Evolutionary conservation across 805 yeast genomes (phyloP), one percentile per base, ranked within the genome.

Genomic region (Saturnispora besseyi): DNA sequence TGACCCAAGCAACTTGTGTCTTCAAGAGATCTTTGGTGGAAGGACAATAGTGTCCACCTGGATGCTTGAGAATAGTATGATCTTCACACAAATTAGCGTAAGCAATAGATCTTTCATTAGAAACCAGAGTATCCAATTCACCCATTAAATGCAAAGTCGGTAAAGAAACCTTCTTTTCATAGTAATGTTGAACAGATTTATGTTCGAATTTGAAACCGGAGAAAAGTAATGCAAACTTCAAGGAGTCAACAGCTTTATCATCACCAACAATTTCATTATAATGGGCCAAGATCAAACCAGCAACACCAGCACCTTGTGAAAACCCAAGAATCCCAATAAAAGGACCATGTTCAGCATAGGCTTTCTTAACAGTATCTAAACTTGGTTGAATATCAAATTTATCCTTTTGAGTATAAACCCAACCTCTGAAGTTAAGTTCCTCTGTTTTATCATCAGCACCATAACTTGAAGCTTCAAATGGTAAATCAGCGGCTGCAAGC

Each of bases 31-130:
- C 66, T 64, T 85, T 86, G 45, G 89, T 83, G 66, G 87, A 88
- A 29, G 98, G 99, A 44, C 91, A 96, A 69, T 85, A 89, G 62
- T 91, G 99, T 1, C 98, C 97, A 53, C 99, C 98, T 9, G 97
- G 97, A 61, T 91, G 99, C 55, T 78, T 83, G 52, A 84, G 46
- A 15, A 65, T 52, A 6, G 66, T 71, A 5, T 85, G 69, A 29
- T 65, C 71, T 21, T 68, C 75, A 47, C 77, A 76, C 47, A 83
- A 78, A 15, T 76, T 74, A 51, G 75, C 79, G 40, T 93, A 69
- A 24, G 73, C 72, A 67, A 78, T 69, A 0, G 90, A 77, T 59
- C 96, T 74, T 26, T 78, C 84, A 28, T 80, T 81, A 8, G 84
- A 79, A 6, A 93, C 96, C 28, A 93, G 82, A 11, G 93, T 84